A percentile compares a stretch with the other conserved stretches of the same genome.
These are phyloP conservation scores for Colletotrichum tofieldiae DNA, from an alignment of 2,329 filamentous ascomycete genomes.

Conservation along the genomic window DNA sequence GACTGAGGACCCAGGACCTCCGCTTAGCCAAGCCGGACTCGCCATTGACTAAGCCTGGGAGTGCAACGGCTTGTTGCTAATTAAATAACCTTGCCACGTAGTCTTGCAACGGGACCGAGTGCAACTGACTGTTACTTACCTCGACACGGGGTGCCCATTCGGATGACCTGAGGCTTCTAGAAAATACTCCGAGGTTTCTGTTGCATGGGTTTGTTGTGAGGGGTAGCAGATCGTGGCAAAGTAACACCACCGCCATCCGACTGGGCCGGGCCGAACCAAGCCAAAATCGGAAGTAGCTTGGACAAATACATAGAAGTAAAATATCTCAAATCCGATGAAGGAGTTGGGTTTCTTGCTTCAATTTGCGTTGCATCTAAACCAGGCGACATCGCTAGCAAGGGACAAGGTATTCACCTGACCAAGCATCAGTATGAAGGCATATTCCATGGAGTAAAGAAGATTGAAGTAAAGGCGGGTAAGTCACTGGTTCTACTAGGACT, in stretches of 20 bases:
- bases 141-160: neutral
- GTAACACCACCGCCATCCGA: slow-evolving; percentile 14
- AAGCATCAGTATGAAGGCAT: neutral
- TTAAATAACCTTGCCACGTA: neutral
- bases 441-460: neutral
- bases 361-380: neutral
- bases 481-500: neutral
- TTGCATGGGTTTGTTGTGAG: slow-evolving; percentile 21
- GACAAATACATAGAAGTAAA: neutral
- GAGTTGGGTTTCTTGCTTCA: too few relatives aligned
- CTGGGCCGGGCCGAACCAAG: neutral
- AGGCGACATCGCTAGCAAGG: neutral
- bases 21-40: neutral
- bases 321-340: neutral
- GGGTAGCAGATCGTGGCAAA: slow-evolving; percentile 16
- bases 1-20: too few relatives aligned
- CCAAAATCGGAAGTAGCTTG: neutral
- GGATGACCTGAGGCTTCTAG: neutral
- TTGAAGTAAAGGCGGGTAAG: neutral
- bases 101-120: neutral
- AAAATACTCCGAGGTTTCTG: slow-evolving; percentile 10
- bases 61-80: neutral
- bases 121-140: neutral
- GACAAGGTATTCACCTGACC: neutral
- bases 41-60: neutral